phyloP scores from a whole-genome alignment of 2,329 filamentous ascomycete genomes.

The Fusarium keratoplasticum region DNA sequence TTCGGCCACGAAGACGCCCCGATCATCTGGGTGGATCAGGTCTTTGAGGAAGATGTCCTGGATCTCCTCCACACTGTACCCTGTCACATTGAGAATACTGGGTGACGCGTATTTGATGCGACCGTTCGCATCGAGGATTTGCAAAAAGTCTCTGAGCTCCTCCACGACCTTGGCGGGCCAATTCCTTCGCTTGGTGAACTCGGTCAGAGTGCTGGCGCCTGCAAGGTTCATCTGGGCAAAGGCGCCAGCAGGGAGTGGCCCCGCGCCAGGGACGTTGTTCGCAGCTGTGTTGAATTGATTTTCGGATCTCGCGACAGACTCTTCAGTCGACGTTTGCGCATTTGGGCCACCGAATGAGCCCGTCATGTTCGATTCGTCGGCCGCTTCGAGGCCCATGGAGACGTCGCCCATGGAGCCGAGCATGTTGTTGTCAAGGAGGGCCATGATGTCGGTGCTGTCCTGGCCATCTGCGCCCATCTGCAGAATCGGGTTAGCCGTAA shows the following conservation, averaged over 20 bases:
- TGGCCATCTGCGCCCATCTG: conserved; percentile 45
- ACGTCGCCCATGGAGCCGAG: conserved; percentile 54
- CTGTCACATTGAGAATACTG: conserved; percentile 79
- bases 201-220: conserved; percentile 61
- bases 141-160: conserved; percentile 88
- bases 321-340: conserved; percentile 41
- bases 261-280: conserved; percentile 55
- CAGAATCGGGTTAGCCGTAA: conserved; percentile 35
- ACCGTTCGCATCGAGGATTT: conserved; percentile 87
- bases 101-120: conserved; percentile 88
- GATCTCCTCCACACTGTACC: conserved; percentile 78
- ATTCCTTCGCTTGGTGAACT: conserved; percentile 72
- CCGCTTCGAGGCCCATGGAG: conserved; percentile 57
- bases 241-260: conserved; percentile 55
- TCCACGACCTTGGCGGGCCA: conserved; percentile 92
- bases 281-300: conserved; percentile 50
- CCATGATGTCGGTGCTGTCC: conserved; percentile 56
- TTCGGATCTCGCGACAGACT: conserved; percentile 48
- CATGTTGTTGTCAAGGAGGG: conserved; percentile 57
- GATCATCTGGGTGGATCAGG: conserved; percentile 87
- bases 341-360: conserved; percentile 37
- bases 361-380: conserved; percentile 44
- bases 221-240: conserved; percentile 50
- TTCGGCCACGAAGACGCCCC: conserved; percentile 83
- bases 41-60: conserved; percentile 82